Conservation (phyloP, 768 basidiomycete genomes). For the Dentipellis fragilis region DNA sequence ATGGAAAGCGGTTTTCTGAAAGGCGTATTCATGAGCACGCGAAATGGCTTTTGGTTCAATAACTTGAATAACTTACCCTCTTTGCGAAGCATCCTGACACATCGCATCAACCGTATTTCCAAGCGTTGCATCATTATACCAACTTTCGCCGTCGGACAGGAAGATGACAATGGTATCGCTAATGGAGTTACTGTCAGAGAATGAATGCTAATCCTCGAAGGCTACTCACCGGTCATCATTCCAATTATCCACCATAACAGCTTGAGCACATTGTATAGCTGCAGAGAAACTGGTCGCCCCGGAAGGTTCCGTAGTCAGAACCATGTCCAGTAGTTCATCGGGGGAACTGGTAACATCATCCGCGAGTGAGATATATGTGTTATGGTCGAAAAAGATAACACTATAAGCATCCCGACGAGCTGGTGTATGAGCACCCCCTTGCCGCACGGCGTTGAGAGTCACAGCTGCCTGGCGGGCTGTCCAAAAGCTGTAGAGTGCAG, state of each 20-base stretch:
- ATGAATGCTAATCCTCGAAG: neutral
- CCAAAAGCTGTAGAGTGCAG: constrained; percentile 49
- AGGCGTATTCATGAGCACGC: too few species aligned
- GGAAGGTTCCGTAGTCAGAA: constrained; percentile 23
- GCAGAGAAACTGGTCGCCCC: constrained; percentile 34
- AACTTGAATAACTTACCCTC: too few species aligned
- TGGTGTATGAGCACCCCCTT: neutral
- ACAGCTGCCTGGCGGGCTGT: constrained; percentile 33
- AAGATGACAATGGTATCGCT: constrained; percentile 46
- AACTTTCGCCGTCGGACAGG: constrained; percentile 40
- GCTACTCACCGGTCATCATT: constrained; percentile 31
- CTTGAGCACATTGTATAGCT: constrained; percentile 29
- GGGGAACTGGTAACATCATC: constrained; percentile 41
- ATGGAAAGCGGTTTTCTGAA: constrained; percentile 44
- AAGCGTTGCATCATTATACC: constrained; percentile 22
- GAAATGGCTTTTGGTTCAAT: too few species aligned
- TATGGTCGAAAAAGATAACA: constrained; percentile 36
- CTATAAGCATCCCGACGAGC: constrained; percentile 45
- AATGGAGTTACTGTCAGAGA: constrained; percentile 3
- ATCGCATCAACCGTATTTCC: too few species aligned
- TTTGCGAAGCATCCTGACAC: too few species aligned
- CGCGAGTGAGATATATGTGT: constrained; percentile 16
- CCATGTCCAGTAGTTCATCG: constrained; percentile 28
- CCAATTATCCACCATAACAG: constrained; percentile 36
- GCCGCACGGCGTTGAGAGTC: constrained; percentile 12